phyloP scores from a whole-genome alignment of 306 rosid genomes.

The Psophocarpus tetragonolobus region DNA sequence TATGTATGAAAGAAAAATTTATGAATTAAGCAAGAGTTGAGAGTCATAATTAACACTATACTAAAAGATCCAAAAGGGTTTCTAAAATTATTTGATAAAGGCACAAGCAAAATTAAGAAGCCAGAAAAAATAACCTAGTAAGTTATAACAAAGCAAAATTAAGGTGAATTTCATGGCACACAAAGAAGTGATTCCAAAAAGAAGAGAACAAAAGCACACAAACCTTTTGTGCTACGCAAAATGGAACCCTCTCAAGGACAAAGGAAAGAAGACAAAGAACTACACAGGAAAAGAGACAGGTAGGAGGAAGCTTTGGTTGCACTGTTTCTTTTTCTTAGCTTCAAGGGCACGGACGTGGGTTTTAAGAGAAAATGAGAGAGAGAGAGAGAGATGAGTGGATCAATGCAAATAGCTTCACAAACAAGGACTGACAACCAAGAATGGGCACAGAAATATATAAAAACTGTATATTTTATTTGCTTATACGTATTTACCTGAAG shows the following conservation, averaged over 20 bases:
- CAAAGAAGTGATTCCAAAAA: conserved; percentile 11
- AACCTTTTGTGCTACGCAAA: conserved; percentile 48
- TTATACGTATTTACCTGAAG: conserved; percentile 13
- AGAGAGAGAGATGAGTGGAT: conserved; percentile 48
- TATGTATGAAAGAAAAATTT: not conserved
- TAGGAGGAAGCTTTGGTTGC: conserved; percentile 40
- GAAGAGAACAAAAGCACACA: conserved; percentile 14
- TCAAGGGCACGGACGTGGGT: conserved; percentile 89
- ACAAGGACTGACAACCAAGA: conserved; percentile 61
- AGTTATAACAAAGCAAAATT: conserved; percentile 10
- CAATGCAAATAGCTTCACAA: conserved; percentile 56
- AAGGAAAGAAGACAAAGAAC: conserved; percentile 51
- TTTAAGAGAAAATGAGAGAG: conserved; percentile 45
- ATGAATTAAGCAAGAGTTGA: not conserved
- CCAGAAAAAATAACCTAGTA: not conserved
- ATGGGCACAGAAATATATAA: conserved; percentile 92
- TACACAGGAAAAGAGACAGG: conserved; percentile 40
- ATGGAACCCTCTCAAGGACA: conserved; percentile 36
- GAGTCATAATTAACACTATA: not conserved
- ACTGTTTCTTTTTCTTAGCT: conserved; percentile 69
- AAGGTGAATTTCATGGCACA: not conserved
- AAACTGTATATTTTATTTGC: not conserved
- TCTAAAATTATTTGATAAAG: conserved; percentile 8
- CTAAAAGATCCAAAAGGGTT: conserved; percentile 14
- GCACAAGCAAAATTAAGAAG: not conserved